Base-by-base conservation (phyloP, 306 rosid species). In the Purshia tridentata region DNA sequence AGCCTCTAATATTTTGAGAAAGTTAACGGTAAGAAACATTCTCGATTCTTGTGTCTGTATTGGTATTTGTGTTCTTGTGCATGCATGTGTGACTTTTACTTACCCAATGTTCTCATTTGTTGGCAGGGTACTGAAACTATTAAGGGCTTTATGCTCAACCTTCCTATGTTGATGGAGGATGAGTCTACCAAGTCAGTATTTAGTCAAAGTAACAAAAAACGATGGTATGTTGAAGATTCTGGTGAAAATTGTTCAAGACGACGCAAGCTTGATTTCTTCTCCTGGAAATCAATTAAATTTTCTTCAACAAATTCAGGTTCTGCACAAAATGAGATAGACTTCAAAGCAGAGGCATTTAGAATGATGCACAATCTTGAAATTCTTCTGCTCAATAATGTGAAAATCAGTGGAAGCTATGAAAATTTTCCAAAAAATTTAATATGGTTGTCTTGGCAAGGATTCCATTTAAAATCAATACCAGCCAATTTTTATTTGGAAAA, bases 371-470 rank as follows among this genome's bases (percentile, higher is more conserved):
- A 64, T 64, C 52, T 64, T 64, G 46, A 60, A 60, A 6, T 60
- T 6, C 65, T 60, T 9, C 6, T 60, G 5, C 76, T 72, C 39
- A 47, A 47, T 42, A 45, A 57, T 35, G 68, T 58, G 13, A 15
- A 46, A 0, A 6, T 59, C 4, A 46, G 8, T 14, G 68, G 76
- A n/a, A 29, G 6, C 9, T 58, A 23, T 18, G 35, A 72, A 46
- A 11, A 72, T 5, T 45, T 72, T 57, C 29, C 76, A 46, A 29
- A 59, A 22, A 1, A 4, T 66, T 47, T 44, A 8, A 8, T 15
- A 49, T 66, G 71, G 55, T 6, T 66, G 16, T 66, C 41, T 29
- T 72, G 76, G 76, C 35, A 10, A 5, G 76, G 76, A n/a, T 72
- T 72, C 18, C 66, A 56, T 35, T 23, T 58, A 16, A 59, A 72